Evolutionary conservation across 2,329 filamentous ascomycete genomes (phyloP), one percentile per base, ranked within the genome.

Genomic region (Arthrobotrys sinensis): DNA sequence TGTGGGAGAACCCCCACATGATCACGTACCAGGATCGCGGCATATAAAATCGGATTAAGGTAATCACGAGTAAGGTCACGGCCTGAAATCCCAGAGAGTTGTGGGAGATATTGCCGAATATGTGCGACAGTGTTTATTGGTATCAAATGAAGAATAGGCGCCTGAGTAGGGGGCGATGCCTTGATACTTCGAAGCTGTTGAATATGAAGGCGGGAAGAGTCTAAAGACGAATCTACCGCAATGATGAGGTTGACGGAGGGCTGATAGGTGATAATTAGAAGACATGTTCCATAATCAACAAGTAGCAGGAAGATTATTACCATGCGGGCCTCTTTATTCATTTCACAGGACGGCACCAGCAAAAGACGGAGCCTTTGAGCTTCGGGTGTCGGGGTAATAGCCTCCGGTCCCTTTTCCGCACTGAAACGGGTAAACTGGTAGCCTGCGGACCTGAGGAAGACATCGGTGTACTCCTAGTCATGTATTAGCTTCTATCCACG

Each of bases 51-150:
- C 4, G 75, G 48, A 16, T 55, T 62, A 3, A 78, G 66, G 28
- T 63, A 57, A 11, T 78, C 52, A 10, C 36, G 16, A 8, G 28
- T n/a, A 11, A 6, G 7, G 10, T 43, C 36, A 40, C 32, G 7
- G 53, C 14, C 11, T 21, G 16, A 28, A 24, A 36, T 3, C 7
- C 7, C 10, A 21, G 52, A 21, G 6, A 10, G 32, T 19, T 21
- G 10, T 7, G 36, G 36, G 19, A 60, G 34, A 19, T 60, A 60
- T 36, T 57, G 60, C 5, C 48, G 52, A 19, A 78, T 72, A 24
- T 78, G 75, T 3, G 75, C 75, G 16, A 78, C 53, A 11, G 75
- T 78, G 36, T 78, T 78, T 32, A 78, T 57, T 4, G 50, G 60
- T 12, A 78, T 46, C 10, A 72, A 34, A 46, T 78, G 75, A 19